Base-by-base conservation (phyloP, 2,329 filamentous ascomycete genomes). In the Neurospora sp. region DNA sequence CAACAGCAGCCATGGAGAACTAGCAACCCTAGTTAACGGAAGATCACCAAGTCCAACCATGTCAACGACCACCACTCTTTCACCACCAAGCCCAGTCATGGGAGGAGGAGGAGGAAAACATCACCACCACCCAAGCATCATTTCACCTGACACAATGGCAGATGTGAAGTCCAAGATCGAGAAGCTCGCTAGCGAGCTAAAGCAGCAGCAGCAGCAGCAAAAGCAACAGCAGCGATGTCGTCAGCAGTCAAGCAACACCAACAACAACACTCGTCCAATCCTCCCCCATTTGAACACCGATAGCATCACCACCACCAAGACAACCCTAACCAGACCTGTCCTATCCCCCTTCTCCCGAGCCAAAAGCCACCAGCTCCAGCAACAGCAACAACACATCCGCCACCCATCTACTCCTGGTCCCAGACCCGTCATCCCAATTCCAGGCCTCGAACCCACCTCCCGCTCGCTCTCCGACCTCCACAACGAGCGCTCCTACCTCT, bases 401-500 rank as follows among this genome's bases (percentile, higher is more conserved):
- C 67, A 36, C 5, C 38, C 67, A 17, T 33, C 15, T 5, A 40
- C 19, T 19, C 17, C 52, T 1, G 15, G 17, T 0, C 42, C 42
- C 19, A 11, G 36, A 68, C 39, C 39, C 10, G 66, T 70, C 1
- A 40, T 77, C 15, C 69, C 70, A 1, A 39, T 77, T 10, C 70
- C 70, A 17, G 73, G 79, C 70, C 76, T 82, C 66, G 76, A 79
- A 3, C 81, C 52, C 23, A 17, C 52, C 23, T 58, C 80, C 1
- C 79, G 82, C 1, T 75, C 81, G 0, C 79, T 83, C 67, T 78
- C 81, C 19, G 80, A 81, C 5, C 78, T 86, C 4, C 79, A 82
- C 68, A 76, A 77, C 3, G 85, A 89, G 73, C 79, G 80, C 13
- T 76, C 80, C 7, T 86, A 86, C 70, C 81, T 88, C 19, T 70